These are phyloP conservation scores for Fusarium setosum DNA, from an alignment of 2,329 filamentous ascomycete genomes.

Conservation along the genomic window DNA sequence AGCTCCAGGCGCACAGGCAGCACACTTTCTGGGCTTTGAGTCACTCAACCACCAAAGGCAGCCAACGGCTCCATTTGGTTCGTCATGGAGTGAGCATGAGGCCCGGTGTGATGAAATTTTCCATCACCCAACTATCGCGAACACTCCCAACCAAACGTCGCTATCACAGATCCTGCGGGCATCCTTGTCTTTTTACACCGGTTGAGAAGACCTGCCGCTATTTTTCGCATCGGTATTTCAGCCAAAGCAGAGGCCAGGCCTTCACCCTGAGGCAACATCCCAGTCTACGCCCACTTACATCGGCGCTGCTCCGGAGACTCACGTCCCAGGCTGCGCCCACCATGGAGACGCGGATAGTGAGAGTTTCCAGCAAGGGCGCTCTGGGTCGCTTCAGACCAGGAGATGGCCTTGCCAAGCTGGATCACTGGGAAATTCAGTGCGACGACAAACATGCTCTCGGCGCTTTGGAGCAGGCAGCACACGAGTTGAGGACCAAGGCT, in stretches of 20 bases:
- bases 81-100: slow-evolving; percentile 42
- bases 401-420: slow-evolving; percentile 47
- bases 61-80: slow-evolving; percentile 37
- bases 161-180: slow-evolving; percentile 10
- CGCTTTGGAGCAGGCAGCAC: slow-evolving; percentile 72
- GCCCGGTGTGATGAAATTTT: slow-evolving; percentile 42
- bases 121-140: slow-evolving; percentile 37
- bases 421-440: slow-evolving; percentile 55
- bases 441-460: slow-evolving; percentile 47
- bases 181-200: neutral
- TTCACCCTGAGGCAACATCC: slow-evolving; percentile 15
- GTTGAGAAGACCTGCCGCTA: neutral
- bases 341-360: slow-evolving; percentile 56
- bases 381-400: slow-evolving; percentile 50
- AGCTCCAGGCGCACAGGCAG: slow-evolving; percentile 11
- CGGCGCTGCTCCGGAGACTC: slow-evolving; percentile 26
- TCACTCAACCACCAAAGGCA: slow-evolving; percentile 34
- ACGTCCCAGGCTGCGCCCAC: slow-evolving; percentile 23
- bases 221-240: slow-evolving; percentile 11
- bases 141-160: slow-evolving; percentile 18
- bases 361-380: slow-evolving; percentile 45
- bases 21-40: slow-evolving; percentile 30
- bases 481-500: slow-evolving; percentile 71
- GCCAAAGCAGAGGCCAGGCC: neutral
- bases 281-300: slow-evolving; percentile 41